Conservation (phyloP, 75 land plant genomes). For the Pinus tabuliformis region DNA sequence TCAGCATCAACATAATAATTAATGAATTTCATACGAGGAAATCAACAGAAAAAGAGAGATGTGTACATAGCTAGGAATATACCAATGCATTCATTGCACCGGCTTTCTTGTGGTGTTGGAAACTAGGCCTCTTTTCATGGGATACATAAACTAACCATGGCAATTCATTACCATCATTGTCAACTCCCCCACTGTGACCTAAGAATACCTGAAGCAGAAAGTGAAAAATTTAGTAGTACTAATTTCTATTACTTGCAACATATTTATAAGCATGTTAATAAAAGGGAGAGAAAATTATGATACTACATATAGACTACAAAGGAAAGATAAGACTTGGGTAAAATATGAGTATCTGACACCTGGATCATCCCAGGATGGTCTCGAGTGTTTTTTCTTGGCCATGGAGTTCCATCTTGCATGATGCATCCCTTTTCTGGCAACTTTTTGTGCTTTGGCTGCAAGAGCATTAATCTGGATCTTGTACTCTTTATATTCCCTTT, state of each 20-base stretch:
- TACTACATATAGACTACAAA: not conserved
- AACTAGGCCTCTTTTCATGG: conserved; percentile 87
- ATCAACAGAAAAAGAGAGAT: not conserved
- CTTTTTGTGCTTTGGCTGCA: conserved; percentile 87
- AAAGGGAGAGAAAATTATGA: not conserved
- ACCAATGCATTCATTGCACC: conserved; percentile 96
- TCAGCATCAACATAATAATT: not conserved
- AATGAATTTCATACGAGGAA: conserved; percentile 4
- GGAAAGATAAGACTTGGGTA: not conserved
- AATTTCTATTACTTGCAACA: no score
- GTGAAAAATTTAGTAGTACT: not conserved
- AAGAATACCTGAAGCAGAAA: conserved; percentile 53
- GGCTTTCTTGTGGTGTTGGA: conserved; percentile 88
- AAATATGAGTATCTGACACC: conserved; percentile 26
- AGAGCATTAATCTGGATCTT: conserved; percentile 85
- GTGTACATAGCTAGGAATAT: not conserved
- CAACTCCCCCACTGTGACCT: conserved; percentile 86
- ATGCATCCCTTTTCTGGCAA: conserved; percentile 90
- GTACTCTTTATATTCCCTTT: conserved; percentile 90
- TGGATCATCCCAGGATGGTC: conserved; percentile 94
- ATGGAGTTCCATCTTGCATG: conserved; percentile 86
- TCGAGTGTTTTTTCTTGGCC: conserved; percentile 83
- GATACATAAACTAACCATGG: conserved; percentile 85
- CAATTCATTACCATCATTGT: conserved; percentile 78
- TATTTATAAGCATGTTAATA: not conserved